phyloP scores from a whole-genome alignment of 192 early-diverging fungal genomes.

The Gigaspora rosea region DNA sequence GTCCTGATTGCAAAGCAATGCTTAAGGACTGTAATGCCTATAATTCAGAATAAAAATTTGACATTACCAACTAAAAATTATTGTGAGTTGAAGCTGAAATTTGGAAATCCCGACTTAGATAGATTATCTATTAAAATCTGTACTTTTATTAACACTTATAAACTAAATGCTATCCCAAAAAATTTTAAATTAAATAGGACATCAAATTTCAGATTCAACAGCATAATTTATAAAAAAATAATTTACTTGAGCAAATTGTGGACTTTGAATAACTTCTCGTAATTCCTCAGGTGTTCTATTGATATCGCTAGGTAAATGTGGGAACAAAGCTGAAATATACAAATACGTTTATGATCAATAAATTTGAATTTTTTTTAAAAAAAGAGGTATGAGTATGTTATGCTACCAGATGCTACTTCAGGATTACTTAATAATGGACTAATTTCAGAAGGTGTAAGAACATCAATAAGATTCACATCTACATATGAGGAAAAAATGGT shows the following conservation, averaged over 20 bases:
- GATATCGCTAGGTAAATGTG: conserved; percentile 46
- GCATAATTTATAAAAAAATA: background rate
- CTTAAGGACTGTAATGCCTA: conserved; percentile 54
- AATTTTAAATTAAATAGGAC: background rate
- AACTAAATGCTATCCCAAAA: background rate
- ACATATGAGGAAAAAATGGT: conserved; percentile 15
- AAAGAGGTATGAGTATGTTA: too few species aligned
- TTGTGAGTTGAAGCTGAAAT: too few species aligned
- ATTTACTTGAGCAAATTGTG: conserved; percentile 45
- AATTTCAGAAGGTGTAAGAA: conserved; percentile 44
- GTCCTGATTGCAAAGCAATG: conserved; percentile 51
- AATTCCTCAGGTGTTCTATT: conserved; percentile 50
- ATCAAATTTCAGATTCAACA: background rate
- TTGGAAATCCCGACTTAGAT: too few species aligned
- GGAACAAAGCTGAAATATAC: conserved; percentile 42
- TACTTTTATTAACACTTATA: too few species aligned
- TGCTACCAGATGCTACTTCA: conserved; percentile 35
- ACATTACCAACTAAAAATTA: background rate
- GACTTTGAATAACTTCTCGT: conserved; percentile 34
- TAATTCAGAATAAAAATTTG: background rate
- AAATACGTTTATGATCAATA: background rate
- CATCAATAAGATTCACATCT: conserved; percentile 43
- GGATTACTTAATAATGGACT: conserved; percentile 45
- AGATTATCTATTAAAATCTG: too few species aligned
- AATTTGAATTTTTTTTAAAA: background rate